Conservation (phyloP, 768 basidiomycete genomes). For the Cyclocybe cylindracea region DNA sequence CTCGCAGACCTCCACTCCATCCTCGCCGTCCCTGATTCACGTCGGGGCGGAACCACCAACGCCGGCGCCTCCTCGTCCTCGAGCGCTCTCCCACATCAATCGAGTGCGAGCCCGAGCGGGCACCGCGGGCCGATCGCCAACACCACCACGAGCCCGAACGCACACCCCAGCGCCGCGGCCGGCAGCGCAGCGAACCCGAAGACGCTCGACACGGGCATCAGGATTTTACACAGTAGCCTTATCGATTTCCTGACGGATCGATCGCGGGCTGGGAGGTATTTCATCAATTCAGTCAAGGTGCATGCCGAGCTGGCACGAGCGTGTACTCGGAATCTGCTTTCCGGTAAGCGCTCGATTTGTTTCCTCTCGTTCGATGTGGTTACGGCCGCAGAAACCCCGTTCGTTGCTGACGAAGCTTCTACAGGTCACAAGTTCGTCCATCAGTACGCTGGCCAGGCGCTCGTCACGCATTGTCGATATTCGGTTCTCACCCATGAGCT, state of each 20-base stretch:
- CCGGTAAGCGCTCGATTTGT: slow-evolving; percentile 15
- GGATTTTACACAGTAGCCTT: slow-evolving; percentile 24
- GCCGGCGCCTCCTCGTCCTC: too few species aligned
- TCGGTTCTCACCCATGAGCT: slow-evolving; percentile 27
- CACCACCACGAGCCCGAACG: neutral
- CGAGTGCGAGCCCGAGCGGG: neutral
- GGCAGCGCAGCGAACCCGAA: slow-evolving; percentile 4
- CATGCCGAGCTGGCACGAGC: slow-evolving; percentile 28
- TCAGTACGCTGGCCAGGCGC: slow-evolving; percentile 27
- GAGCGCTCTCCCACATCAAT: neutral
- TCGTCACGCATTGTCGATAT: slow-evolving; percentile 26
- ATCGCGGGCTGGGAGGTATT: slow-evolving; percentile 23
- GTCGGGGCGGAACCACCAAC: too few species aligned
- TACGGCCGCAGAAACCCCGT: neutral
- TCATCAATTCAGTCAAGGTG: slow-evolving; percentile 27
- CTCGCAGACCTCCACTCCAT: slow-evolving; percentile 25
- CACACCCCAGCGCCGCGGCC: neutral
- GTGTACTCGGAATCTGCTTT: slow-evolving; percentile 21
- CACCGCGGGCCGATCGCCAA: neutral
- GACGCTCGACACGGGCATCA: slow-evolving; percentile 18
- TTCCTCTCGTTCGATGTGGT: neutral
- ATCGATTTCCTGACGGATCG: slow-evolving; percentile 29
- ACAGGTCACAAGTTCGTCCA: slow-evolving; percentile 25
- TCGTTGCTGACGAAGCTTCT: neutral
- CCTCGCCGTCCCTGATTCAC: slow-evolving; percentile 23